Percentiles rank a stretch among this genome's conserved stretches.
Evolutionary conservation across 1,139 yeast species (phyloP).

Genomic region (Candida sp.): DNA sequence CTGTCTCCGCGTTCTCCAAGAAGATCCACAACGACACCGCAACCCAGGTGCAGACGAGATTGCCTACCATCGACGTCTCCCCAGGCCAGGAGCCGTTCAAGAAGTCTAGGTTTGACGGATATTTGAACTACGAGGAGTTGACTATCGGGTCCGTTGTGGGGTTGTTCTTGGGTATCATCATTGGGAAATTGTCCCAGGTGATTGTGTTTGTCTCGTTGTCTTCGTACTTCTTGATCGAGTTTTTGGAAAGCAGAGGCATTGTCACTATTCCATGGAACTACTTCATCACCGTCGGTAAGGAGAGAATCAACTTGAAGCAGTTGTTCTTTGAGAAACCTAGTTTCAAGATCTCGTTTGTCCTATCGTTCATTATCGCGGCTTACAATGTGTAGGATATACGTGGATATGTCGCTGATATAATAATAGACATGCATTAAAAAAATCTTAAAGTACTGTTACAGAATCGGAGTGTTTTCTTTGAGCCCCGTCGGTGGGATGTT

Average conservation of each 20-base stretch:
- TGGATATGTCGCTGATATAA: neutral
- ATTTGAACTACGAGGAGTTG: conserved; percentile 64
- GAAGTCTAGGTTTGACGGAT: conserved; percentile 34
- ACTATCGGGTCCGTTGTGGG: conserved; percentile 75
- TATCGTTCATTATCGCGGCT: conserved; percentile 69
- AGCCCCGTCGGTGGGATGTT: neutral
- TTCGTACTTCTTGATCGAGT: conserved; percentile 57
- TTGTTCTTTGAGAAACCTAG: conserved; percentile 66
- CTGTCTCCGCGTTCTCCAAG: conserved; percentile 10
- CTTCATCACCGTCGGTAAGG: conserved; percentile 48
- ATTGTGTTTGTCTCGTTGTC: conserved; percentile 58
- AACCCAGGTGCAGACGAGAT: conserved; percentile 1
- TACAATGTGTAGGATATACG: conserved; percentile 44
- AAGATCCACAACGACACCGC: conserved; percentile 14
- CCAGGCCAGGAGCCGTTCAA: conserved; percentile 5
- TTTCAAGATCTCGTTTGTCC: conserved; percentile 63
- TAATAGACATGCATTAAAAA: neutral
- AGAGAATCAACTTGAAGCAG: conserved; percentile 51
- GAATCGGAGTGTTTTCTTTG: conserved; percentile 1
- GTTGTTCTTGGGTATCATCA: conserved; percentile 60
- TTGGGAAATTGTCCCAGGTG: conserved; percentile 68
- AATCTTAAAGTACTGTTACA: neutral
- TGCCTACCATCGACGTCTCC: conserved; percentile 6
- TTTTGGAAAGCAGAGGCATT: conserved; percentile 62
- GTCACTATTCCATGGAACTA: conserved; percentile 54